Percentiles rank a stretch among this genome's conserved stretches.
These are phyloP conservation scores for Musa schizocarpa DNA, from an alignment of 176 grass and related monocot genomes.

Conservation along the genomic window DNA sequence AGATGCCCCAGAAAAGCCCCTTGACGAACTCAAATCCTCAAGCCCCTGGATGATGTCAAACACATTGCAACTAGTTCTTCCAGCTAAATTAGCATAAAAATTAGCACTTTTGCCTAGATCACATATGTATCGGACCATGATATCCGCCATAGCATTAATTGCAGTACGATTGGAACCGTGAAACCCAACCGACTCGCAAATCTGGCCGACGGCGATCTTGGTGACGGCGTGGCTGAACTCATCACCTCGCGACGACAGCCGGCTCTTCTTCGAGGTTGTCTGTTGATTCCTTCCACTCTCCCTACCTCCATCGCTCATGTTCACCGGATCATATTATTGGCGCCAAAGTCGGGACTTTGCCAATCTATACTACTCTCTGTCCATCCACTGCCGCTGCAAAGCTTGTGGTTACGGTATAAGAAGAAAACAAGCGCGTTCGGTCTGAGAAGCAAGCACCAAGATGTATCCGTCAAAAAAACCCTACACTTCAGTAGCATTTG, in stretches of 20 bases:
- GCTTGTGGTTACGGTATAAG: not conserved
- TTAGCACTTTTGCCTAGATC: constrained; percentile 54
- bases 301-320: constrained; percentile 40
- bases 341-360: not conserved
- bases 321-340: constrained; percentile 50
- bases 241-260: constrained; percentile 9
- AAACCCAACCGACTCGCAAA: constrained; percentile 51
- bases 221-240: constrained; percentile 59
- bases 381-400: not conserved
- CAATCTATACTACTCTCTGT: not conserved
- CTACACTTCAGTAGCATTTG: not conserved
- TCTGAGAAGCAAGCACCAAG: no score
- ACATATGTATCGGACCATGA: constrained; percentile 53
- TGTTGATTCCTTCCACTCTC: constrained; percentile 18
- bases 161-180: constrained; percentile 49
- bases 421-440: not conserved
- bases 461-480: not conserved
- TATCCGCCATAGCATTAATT: constrained; percentile 58
- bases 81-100: constrained; percentile 61
- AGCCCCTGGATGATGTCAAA: constrained; percentile 68
- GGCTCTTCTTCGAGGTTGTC: constrained; percentile 28
- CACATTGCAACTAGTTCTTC: constrained; percentile 57
- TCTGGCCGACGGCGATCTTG: constrained; percentile 57
- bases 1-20: constrained; percentile 53
- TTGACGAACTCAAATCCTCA: constrained; percentile 56